Base-by-base conservation (phyloP, 208 protist genomes). In the Leptomonas seymouri region DNA sequence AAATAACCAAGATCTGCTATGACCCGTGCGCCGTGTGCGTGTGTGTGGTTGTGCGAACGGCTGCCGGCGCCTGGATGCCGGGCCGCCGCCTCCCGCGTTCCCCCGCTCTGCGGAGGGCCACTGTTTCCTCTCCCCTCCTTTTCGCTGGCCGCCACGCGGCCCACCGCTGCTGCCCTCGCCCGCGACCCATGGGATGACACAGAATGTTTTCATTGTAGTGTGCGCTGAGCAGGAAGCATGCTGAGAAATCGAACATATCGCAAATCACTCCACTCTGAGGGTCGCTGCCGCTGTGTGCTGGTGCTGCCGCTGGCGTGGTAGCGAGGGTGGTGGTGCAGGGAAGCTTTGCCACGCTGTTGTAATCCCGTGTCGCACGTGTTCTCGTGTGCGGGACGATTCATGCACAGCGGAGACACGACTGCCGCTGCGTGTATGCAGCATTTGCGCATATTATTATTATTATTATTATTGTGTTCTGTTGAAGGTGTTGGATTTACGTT, bases 1-100 rank as follows among this genome's bases (percentile, higher is more conserved):
- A 25, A 82, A 71, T 71, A 80, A 86, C 85, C 82, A 91, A 91
- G 85, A 91, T 91, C 82, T 89, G 84, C 84, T 85, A 92, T 92
- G 83, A 89, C 57, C 9, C 15, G 50, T 62, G 9, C 46, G 21
- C 34, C n/a, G 20, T 39, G 5, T 65, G 58, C 34, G 27, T 50
- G 46, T 25, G 41, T 55, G 48, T 42, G 30, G 16, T 11, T 7
- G 27, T 56, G 51, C 21, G 23, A 3, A 16, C 9, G 6, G n/a
- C 14, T 39, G 30, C 44, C 57, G 63, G 42, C 14, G 25, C 16
- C 9, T 59, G 54, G 20, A 27, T 59, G 54, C 54, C 42, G 28
- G 7, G 54, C 54, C 42, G 54, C 4, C n/a, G 6, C 1, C 0
- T 57, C 9, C 48, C 30, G 45, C 39, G 45, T 34, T 69, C 27